Evolutionary conservation across 768 basidiomycete species (phyloP).

Genomic region (Neoboletus subvelutipes): DNA sequence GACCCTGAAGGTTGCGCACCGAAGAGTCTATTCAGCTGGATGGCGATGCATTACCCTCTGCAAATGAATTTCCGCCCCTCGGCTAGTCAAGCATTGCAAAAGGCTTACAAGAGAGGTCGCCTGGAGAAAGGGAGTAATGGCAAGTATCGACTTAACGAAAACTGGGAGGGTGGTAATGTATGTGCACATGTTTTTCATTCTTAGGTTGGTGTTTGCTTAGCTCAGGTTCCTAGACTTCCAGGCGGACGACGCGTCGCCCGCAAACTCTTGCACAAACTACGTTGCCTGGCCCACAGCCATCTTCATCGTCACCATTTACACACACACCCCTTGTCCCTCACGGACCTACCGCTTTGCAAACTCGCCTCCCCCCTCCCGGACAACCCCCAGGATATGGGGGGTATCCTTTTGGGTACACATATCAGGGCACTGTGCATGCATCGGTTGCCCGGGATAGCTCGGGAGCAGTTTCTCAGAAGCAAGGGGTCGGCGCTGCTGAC

Average conservation of each 20-base stretch:
- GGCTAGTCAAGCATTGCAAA: slow-evolving; percentile 86
- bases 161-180: slow-evolving; percentile 82
- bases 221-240: slow-evolving; percentile 53
- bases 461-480: slow-evolving; percentile 15
- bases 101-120: slow-evolving; percentile 78
- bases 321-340: slow-evolving; percentile 46
- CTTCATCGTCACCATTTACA: slow-evolving; percentile 55
- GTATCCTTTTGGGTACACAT: slow-evolving; percentile 40
- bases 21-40: slow-evolving; percentile 83
- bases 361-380: slow-evolving; percentile 33
- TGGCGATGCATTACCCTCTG: slow-evolving; percentile 77
- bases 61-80: slow-evolving; percentile 89
- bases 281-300: slow-evolving; percentile 30
- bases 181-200: slow-evolving; percentile 29
- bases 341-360: slow-evolving; percentile 33
- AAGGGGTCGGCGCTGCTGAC: slow-evolving; percentile 8
- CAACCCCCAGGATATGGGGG: slow-evolving; percentile 37
- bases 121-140: slow-evolving; percentile 73
- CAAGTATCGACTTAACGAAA: slow-evolving; percentile 72
- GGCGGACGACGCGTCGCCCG: slow-evolving; percentile 76
- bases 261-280: slow-evolving; percentile 45
- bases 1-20: slow-evolving; percentile 79
- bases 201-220: slow-evolving; percentile 5
- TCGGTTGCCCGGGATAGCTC: slow-evolving; percentile 1
- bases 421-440: slow-evolving; percentile 19